Evolutionary conservation across 1,284 basidiomycete species (phyloP), one percentile per base, ranked within the genome.

Genomic region (Rhodotorula sp.): DNA sequence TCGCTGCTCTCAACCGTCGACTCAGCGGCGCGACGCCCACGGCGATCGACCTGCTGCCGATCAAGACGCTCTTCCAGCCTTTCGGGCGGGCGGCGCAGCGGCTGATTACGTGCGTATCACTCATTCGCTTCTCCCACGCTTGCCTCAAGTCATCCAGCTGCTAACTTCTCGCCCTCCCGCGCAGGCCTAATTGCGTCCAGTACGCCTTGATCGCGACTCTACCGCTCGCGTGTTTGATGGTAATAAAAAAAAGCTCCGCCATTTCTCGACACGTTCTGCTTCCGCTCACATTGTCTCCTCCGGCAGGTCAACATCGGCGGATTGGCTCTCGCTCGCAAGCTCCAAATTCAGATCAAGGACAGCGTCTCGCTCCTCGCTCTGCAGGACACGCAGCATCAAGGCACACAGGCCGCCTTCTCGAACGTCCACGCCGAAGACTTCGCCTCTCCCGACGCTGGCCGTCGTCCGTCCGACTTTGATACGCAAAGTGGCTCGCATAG

Each of bases 261-360:
- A 22, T 48, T 9, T 2, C 17, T 48, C 6, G 47, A 22, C 22
- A 10, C 46, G 47, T 48, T 48, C 17, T 48, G 9, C 46, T 7
- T 47, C 17, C 46, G 22, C 46, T 47, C 6, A 24, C 6, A 47
- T 10, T 17, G 19, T 7, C 20, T 47, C 46, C 22, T 47, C 46
- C 17, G n/a, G 7, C 47, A 48, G 47, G 39, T 47, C 20, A 27
- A 58, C 44, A 24, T 63, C 10, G 62, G 62, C n/a, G 62, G 62
- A 0, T n/a, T 63, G 6, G 53, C 54, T 0, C 62, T 63, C 10
- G 53, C 62, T 1, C 30, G 46, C 1, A 20, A n/a, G 19, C 54
- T 63, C 2, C 54, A 27, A 19, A 9, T 10, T 2, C 54, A 48
- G 7, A 49, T 63, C 62, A 10, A 19, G 6, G 54, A 63, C 13